Evolutionary conservation across 2,329 filamentous ascomycete genomes (phyloP).

Genomic region (Aotearoamyces nothofagi): DNA sequence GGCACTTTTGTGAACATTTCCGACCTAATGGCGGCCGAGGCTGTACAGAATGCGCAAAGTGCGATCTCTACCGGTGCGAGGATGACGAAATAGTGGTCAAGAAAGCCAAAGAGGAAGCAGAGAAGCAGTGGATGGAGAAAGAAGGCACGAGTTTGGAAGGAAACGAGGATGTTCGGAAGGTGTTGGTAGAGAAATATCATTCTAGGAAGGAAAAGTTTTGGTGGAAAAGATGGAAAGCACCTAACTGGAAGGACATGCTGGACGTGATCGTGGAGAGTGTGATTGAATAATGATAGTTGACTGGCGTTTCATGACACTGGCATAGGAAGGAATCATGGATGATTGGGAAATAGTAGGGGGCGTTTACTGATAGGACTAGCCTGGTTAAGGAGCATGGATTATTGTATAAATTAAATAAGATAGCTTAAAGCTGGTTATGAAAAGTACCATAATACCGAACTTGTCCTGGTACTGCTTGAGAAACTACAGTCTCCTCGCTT

Average conservation of each 20-base stretch:
- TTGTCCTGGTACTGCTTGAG: too few species aligned
- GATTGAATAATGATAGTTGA: slow-evolving; percentile 15
- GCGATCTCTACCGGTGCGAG: slow-evolving; percentile 60
- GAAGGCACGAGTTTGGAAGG: slow-evolving; percentile 42
- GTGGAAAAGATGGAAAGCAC: slow-evolving; percentile 14
- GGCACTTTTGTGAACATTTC: slow-evolving; percentile 95
- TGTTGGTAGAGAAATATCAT: slow-evolving; percentile 33
- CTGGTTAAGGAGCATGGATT: too few species aligned
- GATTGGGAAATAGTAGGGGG: too few species aligned
- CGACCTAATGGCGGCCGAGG: slow-evolving; percentile 60
- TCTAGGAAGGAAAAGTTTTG: slow-evolving; percentile 5
- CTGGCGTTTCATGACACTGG: too few species aligned
- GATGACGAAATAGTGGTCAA: slow-evolving; percentile 55
- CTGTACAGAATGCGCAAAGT: slow-evolving; percentile 68
- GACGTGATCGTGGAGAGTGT: slow-evolving; percentile 18
- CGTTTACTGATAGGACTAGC: too few species aligned
- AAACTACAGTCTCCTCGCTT: too few species aligned
- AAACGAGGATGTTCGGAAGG: slow-evolving; percentile 39
- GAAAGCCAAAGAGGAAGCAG: slow-evolving; percentile 55
- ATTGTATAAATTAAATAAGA: too few species aligned
- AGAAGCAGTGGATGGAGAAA: slow-evolving; percentile 52
- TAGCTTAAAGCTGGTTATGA: too few species aligned
- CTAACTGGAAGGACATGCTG: slow-evolving; percentile 15
- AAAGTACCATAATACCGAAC: too few species aligned
- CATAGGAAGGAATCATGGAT: too few species aligned